Evolutionary conservation across 2,329 filamentous ascomycete genomes (phyloP).

Genomic region (Myriosclerotinia duriaeana): DNA sequence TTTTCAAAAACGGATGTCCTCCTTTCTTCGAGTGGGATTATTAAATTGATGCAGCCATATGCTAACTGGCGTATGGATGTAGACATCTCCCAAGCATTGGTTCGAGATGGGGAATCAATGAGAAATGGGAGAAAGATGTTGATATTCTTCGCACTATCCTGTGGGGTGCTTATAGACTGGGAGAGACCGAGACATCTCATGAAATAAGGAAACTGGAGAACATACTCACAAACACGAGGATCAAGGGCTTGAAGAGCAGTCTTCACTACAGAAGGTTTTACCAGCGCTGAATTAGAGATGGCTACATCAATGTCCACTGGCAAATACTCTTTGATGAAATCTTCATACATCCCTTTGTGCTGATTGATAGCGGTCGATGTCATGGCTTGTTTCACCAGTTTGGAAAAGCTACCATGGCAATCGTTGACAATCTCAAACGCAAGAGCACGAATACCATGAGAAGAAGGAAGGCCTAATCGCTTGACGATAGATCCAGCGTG

Average conservation of each 20-base stretch:
- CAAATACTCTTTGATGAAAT: slow-evolving; percentile 36
- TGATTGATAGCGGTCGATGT: slow-evolving; percentile 28
- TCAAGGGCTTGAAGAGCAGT: slow-evolving; percentile 43
- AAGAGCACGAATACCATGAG: slow-evolving; percentile 43
- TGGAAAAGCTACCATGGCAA: slow-evolving; percentile 32
- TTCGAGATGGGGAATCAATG: slow-evolving; percentile 54
- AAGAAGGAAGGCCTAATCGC: slow-evolving; percentile 45
- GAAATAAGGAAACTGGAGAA: slow-evolving; percentile 45
- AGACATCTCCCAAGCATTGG: slow-evolving; percentile 58
- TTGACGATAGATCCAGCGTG: slow-evolving; percentile 47
- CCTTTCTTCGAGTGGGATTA: slow-evolving; percentile 34
- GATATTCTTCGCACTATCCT: slow-evolving; percentile 20
- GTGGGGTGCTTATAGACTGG: neutral
- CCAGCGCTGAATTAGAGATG: neutral
- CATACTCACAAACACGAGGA: slow-evolving; percentile 51
- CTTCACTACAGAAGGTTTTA: neutral
- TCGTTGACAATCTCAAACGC: slow-evolving; percentile 40
- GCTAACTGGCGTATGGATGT: slow-evolving; percentile 52
- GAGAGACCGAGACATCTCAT: slow-evolving; percentile 32
- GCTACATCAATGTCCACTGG: slow-evolving; percentile 13
- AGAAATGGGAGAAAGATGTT: slow-evolving; percentile 66
- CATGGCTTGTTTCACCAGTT: slow-evolving; percentile 33
- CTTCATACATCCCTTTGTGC: slow-evolving; percentile 28
- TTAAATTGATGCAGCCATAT: slow-evolving; percentile 52
- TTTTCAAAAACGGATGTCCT: slow-evolving; percentile 36